These are phyloP conservation scores for Aspergillus panamensis DNA, from an alignment of 495 filamentous ascomycete genomes.

Conservation along the genomic window DNA sequence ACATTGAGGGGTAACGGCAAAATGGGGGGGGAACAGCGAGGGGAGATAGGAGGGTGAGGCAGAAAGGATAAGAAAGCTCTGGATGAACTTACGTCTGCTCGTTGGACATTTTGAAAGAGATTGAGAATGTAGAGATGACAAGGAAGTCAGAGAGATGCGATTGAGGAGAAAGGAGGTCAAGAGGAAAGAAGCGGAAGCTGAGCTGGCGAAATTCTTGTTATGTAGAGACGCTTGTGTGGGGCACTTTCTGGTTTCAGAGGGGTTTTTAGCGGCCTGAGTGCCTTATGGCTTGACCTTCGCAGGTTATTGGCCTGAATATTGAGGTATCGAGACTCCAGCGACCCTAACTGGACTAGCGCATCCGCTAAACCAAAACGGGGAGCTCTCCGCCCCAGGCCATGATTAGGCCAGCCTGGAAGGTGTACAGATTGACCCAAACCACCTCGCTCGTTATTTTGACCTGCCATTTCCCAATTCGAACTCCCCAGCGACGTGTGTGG, in stretches of 20 bases:
- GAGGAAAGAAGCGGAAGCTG: slow-evolving; percentile 21
- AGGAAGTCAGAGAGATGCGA: slow-evolving; percentile 28
- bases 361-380: slow-evolving; percentile 15
- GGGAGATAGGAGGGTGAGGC: slow-evolving; percentile 23
- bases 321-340: slow-evolving; percentile 30
- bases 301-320: slow-evolving; percentile 7
- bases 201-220: slow-evolving; percentile 23
- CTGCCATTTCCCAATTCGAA: slow-evolving; percentile 1
- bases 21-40: slow-evolving; percentile 10
- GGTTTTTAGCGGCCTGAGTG: slow-evolving; percentile 13
- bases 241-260: slow-evolving; percentile 8
- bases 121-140: slow-evolving; percentile 29
- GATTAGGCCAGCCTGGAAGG: slow-evolving; percentile 43
- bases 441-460: background rate
- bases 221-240: slow-evolving; percentile 18
- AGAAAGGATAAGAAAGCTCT: slow-evolving; percentile 22
- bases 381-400: slow-evolving; percentile 29
- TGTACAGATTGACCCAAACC: background rate
- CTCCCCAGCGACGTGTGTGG: slow-evolving; percentile 15
- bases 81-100: slow-evolving; percentile 84
- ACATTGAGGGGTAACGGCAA: slow-evolving; percentile 22
- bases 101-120: slow-evolving; percentile 65
- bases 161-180: slow-evolving; percentile 32
- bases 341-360: slow-evolving; percentile 17
- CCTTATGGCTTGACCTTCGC: slow-evolving; percentile 17